A percentile compares a stretch with the other conserved stretches of the same genome.
These are phyloP conservation scores for Whalleya microplaca DNA, from an alignment of 2,329 filamentous ascomycete species.

Conservation along the genomic window DNA sequence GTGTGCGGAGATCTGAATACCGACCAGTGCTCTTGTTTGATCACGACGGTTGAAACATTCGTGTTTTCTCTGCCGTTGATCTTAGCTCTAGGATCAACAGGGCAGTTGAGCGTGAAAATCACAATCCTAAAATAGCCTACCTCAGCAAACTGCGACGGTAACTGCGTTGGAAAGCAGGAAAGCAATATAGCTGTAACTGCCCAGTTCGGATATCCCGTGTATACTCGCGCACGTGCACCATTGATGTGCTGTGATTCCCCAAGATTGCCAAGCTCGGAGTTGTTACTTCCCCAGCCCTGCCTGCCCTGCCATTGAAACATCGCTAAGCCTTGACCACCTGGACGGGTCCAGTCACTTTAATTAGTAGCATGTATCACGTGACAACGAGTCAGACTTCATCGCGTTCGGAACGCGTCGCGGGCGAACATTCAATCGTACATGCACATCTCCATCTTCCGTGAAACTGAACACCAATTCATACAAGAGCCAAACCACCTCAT, in stretches of 20 bases:
- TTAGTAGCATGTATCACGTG: slow-evolving; percentile 24
- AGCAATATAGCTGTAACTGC: background rate
- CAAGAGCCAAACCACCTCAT: background rate
- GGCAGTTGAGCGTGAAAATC: background rate
- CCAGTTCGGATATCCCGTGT: too few species aligned
- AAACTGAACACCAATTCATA: background rate
- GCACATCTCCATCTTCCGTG: background rate
- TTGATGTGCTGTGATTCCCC: background rate
- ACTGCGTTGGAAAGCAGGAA: background rate
- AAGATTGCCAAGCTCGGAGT: background rate
- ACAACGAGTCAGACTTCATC: slow-evolving; percentile 14
- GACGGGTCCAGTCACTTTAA: slow-evolving; percentile 6
- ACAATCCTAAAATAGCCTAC: background rate
- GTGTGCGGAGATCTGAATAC: too few species aligned
- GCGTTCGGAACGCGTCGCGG: slow-evolving; percentile 20
- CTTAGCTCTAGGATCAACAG: background rate
- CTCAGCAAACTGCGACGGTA: background rate
- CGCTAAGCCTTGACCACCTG: background rate
- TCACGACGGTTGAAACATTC: background rate
- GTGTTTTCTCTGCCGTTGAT: background rate
- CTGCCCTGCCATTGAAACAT: background rate
- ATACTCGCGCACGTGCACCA: background rate
- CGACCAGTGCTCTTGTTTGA: background rate
- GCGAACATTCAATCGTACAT: background rate
- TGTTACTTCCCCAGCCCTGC: background rate